These are phyloP conservation scores for Helichrysum umbraculigerum DNA, from an alignment of 129 eudicot genomes.

Conservation along the genomic window DNA sequence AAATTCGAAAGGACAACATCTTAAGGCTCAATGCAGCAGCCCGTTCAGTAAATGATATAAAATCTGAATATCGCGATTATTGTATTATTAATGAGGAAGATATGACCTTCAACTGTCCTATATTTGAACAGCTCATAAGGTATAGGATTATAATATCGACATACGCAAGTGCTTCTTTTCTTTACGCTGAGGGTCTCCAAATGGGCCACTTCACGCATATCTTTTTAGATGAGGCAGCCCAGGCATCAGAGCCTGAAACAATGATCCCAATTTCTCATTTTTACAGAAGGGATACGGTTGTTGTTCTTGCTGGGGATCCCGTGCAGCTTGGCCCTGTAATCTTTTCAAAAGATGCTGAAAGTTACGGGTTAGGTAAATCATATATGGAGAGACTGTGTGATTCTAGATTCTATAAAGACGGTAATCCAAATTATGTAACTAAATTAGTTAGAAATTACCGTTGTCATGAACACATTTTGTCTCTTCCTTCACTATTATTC, in stretches of 20 bases:
- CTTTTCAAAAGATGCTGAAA: slow-evolving; percentile 63
- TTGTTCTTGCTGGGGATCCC: slow-evolving; percentile 93
- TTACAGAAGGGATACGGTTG: slow-evolving; percentile 47
- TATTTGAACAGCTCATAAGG: slow-evolving; percentile 33
- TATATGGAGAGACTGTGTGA: slow-evolving; percentile 76
- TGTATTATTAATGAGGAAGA: slow-evolving; percentile 58
- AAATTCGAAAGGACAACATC: slow-evolving; percentile 39
- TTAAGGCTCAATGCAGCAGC: slow-evolving; percentile 79
- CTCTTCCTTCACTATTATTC: slow-evolving; percentile 74
- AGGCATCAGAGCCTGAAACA: slow-evolving; percentile 94
- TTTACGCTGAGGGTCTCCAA: slow-evolving; percentile 68
- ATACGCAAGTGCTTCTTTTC: slow-evolving; percentile 64
- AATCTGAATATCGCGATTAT: slow-evolving; percentile 40
- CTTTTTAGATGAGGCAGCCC: slow-evolving; percentile 93
- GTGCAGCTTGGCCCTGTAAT: slow-evolving; percentile 91
- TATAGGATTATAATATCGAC: slow-evolving; percentile 69
- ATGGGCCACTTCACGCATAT: slow-evolving; percentile 73
- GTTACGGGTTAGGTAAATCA: slow-evolving; percentile 65
- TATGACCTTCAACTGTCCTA: slow-evolving; percentile 53
- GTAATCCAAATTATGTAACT: slow-evolving; percentile 58
- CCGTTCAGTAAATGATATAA: slow-evolving; percentile 68
- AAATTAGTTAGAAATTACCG: slow-evolving; percentile 70
- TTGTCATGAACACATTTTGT: slow-evolving; percentile 61
- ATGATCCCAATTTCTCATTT: slow-evolving; percentile 84
- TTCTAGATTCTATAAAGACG: slow-evolving; percentile 43